Conservation (phyloP, 2,329 filamentous ascomycete genomes). For the Diaporthe citrichinensis region DNA sequence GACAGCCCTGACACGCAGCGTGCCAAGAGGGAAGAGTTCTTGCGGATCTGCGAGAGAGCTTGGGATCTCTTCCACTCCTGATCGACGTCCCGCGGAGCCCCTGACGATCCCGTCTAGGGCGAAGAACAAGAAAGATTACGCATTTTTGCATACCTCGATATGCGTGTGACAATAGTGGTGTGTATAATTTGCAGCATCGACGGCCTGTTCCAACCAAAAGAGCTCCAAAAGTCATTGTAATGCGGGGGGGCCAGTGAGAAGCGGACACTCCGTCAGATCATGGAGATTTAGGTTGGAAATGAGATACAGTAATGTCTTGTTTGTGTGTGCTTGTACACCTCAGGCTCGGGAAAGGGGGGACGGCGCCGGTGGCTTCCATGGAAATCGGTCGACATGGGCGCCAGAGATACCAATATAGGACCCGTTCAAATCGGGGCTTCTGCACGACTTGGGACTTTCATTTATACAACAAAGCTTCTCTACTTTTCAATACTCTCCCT, state of each 20-base stretch:
- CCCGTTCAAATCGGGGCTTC: constrained; percentile 14
- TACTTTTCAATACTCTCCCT: constrained; percentile 37
- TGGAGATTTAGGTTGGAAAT: constrained; percentile 22
- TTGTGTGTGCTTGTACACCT: constrained; percentile 29
- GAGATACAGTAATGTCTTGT: constrained; percentile 38
- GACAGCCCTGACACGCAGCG: constrained; percentile 87
- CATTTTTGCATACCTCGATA: constrained; percentile 27
- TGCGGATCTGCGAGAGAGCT: constrained; percentile 86
- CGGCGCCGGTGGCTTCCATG: constrained; percentile 16
- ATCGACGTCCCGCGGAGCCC: constrained; percentile 44
- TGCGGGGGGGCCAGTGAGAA: constrained; percentile 2
- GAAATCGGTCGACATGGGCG: constrained; percentile 31
- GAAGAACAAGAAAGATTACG: neutral
- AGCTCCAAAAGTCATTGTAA: constrained; percentile 21
- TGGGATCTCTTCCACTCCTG: constrained; percentile 98
- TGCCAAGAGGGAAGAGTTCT: constrained; percentile 93
- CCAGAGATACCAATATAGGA: constrained; percentile 36
- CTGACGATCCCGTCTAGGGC: neutral
- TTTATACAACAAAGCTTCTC: constrained; percentile 28
- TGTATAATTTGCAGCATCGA: constrained; percentile 29
- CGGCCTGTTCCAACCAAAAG: constrained; percentile 21
- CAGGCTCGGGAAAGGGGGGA: neutral
- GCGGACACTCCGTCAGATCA: neutral
- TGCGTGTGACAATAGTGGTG: constrained; percentile 26
- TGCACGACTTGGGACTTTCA: constrained; percentile 15